phyloP scores from a whole-genome alignment of 176 grass and related monocot species.

The barley (Hordeum vulgare) region DNA sequence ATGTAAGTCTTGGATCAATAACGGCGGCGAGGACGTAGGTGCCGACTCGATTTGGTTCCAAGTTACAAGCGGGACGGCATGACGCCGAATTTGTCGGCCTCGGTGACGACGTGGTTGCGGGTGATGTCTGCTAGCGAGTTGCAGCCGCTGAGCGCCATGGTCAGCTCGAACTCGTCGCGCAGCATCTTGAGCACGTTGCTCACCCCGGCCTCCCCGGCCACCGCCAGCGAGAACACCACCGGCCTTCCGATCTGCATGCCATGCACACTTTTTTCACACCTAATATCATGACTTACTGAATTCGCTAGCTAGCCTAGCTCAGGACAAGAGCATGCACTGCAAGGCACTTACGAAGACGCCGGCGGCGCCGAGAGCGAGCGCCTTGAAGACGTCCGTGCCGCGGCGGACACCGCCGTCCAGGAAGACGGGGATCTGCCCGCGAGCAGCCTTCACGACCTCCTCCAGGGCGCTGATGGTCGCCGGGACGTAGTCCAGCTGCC shows the following conservation, averaged over 20 bases:
- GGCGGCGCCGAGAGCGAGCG: constrained; percentile 86
- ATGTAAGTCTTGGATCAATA: background rate
- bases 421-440: constrained; percentile 79
- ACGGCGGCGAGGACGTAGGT: background rate
- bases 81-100: constrained; percentile 43
- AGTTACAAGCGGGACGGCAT: constrained; percentile 64
- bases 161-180: constrained; percentile 88
- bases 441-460: constrained; percentile 75
- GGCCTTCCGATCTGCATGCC: constrained; percentile 64
- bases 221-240: constrained; percentile 81
- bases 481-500: constrained; percentile 87
- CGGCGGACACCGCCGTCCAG: constrained; percentile 90
- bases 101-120: constrained; percentile 88
- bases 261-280: no score
- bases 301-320: background rate
- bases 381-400: constrained; percentile 97
- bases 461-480: constrained; percentile 86
- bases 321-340: background rate
- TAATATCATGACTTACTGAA: background rate
- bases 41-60: background rate
- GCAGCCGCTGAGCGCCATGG: constrained; percentile 92
- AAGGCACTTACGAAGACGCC: constrained; percentile 57
- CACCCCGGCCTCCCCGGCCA: constrained; percentile 71
- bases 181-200: constrained; percentile 80
- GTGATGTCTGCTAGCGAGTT: constrained; percentile 79